Conservation (phyloP, 805 yeast species). For the Candida ulmi region DNA sequence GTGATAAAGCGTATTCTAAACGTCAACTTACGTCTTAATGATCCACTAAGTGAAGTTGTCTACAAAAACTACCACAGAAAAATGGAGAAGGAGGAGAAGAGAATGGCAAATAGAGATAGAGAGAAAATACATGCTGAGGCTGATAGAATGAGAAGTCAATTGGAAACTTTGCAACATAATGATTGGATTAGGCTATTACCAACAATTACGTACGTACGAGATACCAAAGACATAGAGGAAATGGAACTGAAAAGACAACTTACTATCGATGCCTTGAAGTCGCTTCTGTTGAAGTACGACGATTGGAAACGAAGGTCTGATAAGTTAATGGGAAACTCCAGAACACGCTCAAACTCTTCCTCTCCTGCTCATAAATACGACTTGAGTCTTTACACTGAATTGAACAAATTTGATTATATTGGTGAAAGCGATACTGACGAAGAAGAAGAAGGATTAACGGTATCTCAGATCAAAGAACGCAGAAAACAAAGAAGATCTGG, state of each 20-base stretch:
- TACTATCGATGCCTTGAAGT: constrained; percentile 43
- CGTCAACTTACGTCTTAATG: constrained; percentile 16
- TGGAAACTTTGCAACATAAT: constrained; percentile 35
- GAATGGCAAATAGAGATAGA: constrained; percentile 48
- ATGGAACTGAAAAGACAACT: constrained; percentile 42
- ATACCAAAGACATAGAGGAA: constrained; percentile 42
- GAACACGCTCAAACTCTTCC: background rate
- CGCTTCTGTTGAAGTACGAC: constrained; percentile 14
- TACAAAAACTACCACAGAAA: constrained; percentile 45
- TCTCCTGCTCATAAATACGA: constrained; percentile 2
- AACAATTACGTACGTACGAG: constrained; percentile 42
- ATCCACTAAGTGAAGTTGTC: constrained; percentile 40
- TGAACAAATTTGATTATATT: constrained; percentile 17
- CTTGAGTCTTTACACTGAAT: constrained; percentile 13
- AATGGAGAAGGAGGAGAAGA: constrained; percentile 61
- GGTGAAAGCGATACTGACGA: constrained; percentile 24
- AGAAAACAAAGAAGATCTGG: constrained; percentile 7
- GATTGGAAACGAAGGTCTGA: constrained; percentile 20
- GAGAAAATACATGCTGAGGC: constrained; percentile 47
- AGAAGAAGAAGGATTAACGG: constrained; percentile 17
- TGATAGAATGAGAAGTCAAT: constrained; percentile 38
- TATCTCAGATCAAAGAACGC: constrained; percentile 12
- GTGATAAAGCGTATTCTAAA: background rate
- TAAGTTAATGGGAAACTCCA: constrained; percentile 12
- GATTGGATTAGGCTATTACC: constrained; percentile 44